Base-by-base conservation (phyloP, 2,329 filamentous ascomycete species). In the Akanthomyces muscarius region DNA sequence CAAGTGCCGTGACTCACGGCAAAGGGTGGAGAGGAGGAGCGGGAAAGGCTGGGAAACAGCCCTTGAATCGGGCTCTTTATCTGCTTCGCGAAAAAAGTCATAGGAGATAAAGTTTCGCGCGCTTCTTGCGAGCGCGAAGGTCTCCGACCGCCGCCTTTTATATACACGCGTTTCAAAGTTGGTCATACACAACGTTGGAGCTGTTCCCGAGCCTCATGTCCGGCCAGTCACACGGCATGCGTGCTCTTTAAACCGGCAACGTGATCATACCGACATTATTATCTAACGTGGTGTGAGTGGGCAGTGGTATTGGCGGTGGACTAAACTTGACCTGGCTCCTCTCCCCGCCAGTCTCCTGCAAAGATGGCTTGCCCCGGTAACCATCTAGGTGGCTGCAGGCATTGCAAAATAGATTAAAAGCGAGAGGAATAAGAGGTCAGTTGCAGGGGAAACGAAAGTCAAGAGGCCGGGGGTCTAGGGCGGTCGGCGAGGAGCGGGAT, bases 1-100 rank as follows among this genome's bases (percentile, higher is more conserved):
- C 23, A 61, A 61, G 58, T 61, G 58, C 58, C 58, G 58, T 61
- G 58, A 61, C 18, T 53, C 58, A 53, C 57, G 57, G 57, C 57
- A 61, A 45, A 61, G 58, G 58, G 58, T 61, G 58, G 58, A 54
- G 58, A 61, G 47, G 33, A 44, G 57, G 36, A 51, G 47, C 58
- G 58, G 58, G 58, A 61, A 61, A 61, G 58, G 58, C 58, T 61
- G 58, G 50, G 50, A 38, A 47, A 54, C 48, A 52, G 36, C 41
- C 25, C 42, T 44, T 52, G 57, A 30, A 60, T 60, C 57, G 33
- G 33, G 21, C 42, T 58, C 21, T 58, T 25, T 7, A 58, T 48
- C 44, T 58, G 42, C 38, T 28, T 58, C 23, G 44, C 28, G 25
- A 47, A 58, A 23, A 57, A 25, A 23, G 11, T 23, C 21, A 44